Conservation (phyloP, 768 basidiomycete genomes). For the Butyriboletus loyo region DNA sequence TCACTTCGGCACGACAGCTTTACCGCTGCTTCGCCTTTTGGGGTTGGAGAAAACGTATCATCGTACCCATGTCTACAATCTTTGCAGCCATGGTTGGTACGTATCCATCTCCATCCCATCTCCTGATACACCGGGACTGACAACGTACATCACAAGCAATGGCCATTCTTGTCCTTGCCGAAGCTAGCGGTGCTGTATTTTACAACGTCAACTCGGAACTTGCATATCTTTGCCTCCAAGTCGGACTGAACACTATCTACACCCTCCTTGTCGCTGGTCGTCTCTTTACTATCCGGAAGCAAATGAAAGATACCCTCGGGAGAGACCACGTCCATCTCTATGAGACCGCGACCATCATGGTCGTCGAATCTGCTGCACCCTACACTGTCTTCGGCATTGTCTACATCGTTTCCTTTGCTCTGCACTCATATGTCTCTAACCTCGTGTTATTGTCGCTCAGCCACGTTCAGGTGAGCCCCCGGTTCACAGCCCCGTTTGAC, state of each 20-base stretch:
- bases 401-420: slow-evolving; percentile 31
- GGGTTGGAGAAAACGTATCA: slow-evolving; percentile 10
- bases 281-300: slow-evolving; percentile 21
- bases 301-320: slow-evolving; percentile 15
- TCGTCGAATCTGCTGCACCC: slow-evolving; percentile 36
- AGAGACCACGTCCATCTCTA: slow-evolving; percentile 21
- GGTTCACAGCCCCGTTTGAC: not conserved
- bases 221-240: slow-evolving; percentile 29
- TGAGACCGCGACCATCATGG: slow-evolving; percentile 27
- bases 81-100: slow-evolving; percentile 15
- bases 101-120: not conserved
- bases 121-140: not conserved
- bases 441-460: slow-evolving; percentile 33
- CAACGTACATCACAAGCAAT: slow-evolving; percentile 2
- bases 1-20: slow-evolving; percentile 4
- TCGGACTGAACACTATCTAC: slow-evolving; percentile 30
- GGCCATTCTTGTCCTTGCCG: slow-evolving; percentile 14
- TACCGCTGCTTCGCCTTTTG: slow-evolving; percentile 18
- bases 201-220: slow-evolving; percentile 20
- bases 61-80: slow-evolving; percentile 13
- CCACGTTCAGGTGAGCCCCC: slow-evolving; percentile 30
- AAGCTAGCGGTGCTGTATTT: slow-evolving; percentile 10
- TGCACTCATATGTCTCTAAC: slow-evolving; percentile 27
- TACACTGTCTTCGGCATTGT: slow-evolving; percentile 27
- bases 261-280: slow-evolving; percentile 31